phyloP scores from a whole-genome alignment of 2,329 filamentous ascomycete genomes.

The Ophiostoma sp. region DNA sequence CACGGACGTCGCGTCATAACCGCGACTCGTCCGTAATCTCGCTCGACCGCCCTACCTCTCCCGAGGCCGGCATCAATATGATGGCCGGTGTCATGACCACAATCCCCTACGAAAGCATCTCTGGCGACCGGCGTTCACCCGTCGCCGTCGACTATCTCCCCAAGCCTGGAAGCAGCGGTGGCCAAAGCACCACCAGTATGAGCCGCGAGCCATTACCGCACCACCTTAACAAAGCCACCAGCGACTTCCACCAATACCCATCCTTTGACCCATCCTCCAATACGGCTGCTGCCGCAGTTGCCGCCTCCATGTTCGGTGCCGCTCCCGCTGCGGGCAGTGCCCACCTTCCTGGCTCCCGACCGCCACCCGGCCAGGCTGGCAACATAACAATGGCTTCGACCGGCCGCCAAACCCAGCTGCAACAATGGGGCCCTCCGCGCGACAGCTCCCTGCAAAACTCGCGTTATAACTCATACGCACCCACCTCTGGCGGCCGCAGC shows the following conservation, averaged over 20 bases:
- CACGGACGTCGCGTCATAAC: constrained; percentile 70
- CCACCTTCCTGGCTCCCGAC: constrained; percentile 59
- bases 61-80: constrained; percentile 63
- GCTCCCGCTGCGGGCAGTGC: constrained; percentile 41
- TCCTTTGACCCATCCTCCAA: constrained; percentile 53
- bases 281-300: constrained; percentile 31
- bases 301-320: constrained; percentile 24
- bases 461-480: constrained; percentile 59
- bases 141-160: constrained; percentile 69
- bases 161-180: constrained; percentile 33
- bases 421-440: constrained; percentile 67
- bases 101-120: constrained; percentile 74
- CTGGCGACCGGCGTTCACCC: constrained; percentile 61
- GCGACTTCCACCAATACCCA: constrained; percentile 87
- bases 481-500: constrained; percentile 53
- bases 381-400: constrained; percentile 68
- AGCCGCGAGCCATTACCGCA: constrained; percentile 72
- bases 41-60: constrained; percentile 59
- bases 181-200: constrained; percentile 52
- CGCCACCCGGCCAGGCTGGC: constrained; percentile 46
- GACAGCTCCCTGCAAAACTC: constrained; percentile 48
- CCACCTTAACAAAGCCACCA: constrained; percentile 70
- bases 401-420: constrained; percentile 66
- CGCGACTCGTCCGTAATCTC: constrained; percentile 68
- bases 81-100: constrained; percentile 79